Base-by-base conservation (phyloP, 495 filamentous ascomycete species). In the Massariosphaeria phaeospora region DNA sequence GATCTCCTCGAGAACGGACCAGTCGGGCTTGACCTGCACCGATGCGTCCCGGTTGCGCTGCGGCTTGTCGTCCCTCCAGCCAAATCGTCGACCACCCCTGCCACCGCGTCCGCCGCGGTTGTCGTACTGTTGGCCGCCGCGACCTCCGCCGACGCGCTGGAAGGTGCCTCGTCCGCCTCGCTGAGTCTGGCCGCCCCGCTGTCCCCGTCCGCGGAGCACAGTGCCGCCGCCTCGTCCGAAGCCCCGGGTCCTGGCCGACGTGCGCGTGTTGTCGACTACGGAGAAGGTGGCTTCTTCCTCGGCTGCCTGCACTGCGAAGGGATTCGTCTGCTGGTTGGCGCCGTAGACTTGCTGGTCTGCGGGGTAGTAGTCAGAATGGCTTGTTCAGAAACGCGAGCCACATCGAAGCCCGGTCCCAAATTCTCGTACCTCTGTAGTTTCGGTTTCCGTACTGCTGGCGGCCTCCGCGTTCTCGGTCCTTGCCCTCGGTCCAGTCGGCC, bases 61-160 rank as follows among this genome's bases (percentile, higher is more conserved):
- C 30, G 93, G 93, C 81, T 97, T 98, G 74, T 98, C 93, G 67
- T 98, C 93, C 71, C 91, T 96, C 91, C 93, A 97, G 66, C 93
- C 94, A 67, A 96, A 96, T 40, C 94, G 80, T 56, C 93, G 83
- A 29, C 88, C 88, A 25, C 83, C 80, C 44, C 82, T 66, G 12
- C 73, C 75, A 42, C 71, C 64, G 57, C 86, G 79, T 23, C 88
- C 87, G 30, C 76, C 77, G 76, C 86, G 60, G 79, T 76, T 63
- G 78, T 78, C 72, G 45, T 71, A 70, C 24, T 65, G 55, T 39
- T 89, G 85, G 62, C 85, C 84, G 62, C 76, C 79, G 40, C 85
- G 73, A 24, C 79, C 79, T n/a, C n/a, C n/a, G 55, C 83, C 67
- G 36, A 71, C 66, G 1, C 71, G 68, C 61, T 73, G 71, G 63